Percentiles rank a stretch among this genome's conserved stretches.
Evolutionary conservation across 1,284 basidiomycete genomes (phyloP).

Genomic region (Boletellus deceptivus): DNA sequence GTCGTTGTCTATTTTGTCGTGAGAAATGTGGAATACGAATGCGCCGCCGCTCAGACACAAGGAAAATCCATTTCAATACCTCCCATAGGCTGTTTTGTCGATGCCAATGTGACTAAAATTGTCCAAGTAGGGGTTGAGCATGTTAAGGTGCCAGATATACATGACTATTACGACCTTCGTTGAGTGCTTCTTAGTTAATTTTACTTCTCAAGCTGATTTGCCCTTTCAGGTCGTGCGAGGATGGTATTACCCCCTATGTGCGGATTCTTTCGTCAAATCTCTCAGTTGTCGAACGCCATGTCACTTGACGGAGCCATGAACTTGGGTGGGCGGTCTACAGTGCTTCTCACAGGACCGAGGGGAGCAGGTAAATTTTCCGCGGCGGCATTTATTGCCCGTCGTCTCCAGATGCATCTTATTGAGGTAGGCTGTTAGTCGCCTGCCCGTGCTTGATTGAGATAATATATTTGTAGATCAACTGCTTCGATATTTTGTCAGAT

Average conservation of each 20-base stretch:
- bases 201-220: constrained; percentile 5
- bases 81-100: constrained; percentile 85
- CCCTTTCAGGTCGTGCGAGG: constrained; percentile 9
- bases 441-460: not conserved
- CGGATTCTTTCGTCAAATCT: constrained; percentile 42
- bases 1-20: constrained; percentile 74
- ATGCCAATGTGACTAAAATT: constrained; percentile 71
- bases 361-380: constrained; percentile 75
- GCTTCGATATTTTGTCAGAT: constrained; percentile 83
- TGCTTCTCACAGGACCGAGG: constrained; percentile 73
- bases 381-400: constrained; percentile 55
- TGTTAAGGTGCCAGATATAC: constrained; percentile 59
- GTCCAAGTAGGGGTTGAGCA: constrained; percentile 79
- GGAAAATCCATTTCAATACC: constrained; percentile 51
- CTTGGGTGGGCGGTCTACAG: constrained; percentile 60
- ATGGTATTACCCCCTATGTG: not conserved
- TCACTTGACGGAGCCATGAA: constrained; percentile 52
- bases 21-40: constrained; percentile 71
- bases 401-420: constrained; percentile 74
- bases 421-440: constrained; percentile 51
- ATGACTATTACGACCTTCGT: constrained; percentile 57
- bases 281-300: constrained; percentile 54
- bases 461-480: constrained; percentile 64
- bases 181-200: constrained; percentile 15
- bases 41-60: constrained; percentile 37